These are phyloP conservation scores for Penstemon barbatus DNA, from an alignment of 257 asterid species.

Conservation along the genomic window DNA sequence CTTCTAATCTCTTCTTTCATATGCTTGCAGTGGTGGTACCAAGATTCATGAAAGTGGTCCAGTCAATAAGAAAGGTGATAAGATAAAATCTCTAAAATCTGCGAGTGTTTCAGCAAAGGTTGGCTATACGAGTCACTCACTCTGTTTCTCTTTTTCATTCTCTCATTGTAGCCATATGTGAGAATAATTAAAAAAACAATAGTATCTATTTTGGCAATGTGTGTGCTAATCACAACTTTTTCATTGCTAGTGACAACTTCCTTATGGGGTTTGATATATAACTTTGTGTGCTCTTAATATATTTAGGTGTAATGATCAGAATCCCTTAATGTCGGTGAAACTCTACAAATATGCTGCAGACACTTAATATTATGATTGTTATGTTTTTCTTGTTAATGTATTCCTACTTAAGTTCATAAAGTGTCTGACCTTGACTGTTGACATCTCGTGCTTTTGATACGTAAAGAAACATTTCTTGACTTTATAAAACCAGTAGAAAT, in stretches of 20 bases:
- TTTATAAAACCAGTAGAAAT: slow-evolving; percentile 6
- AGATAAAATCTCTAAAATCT: slow-evolving; percentile 56
- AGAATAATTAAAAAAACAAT: background rate
- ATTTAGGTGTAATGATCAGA: slow-evolving; percentile 20
- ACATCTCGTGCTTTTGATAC: background rate
- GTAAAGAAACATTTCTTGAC: background rate
- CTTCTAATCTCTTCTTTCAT: slow-evolving; percentile 7
- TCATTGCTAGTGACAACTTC: slow-evolving; percentile 5
- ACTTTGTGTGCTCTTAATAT: background rate
- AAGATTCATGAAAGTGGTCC: slow-evolving; percentile 37
- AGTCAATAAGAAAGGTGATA: slow-evolving; percentile 39
- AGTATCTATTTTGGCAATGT: slow-evolving; percentile 4
- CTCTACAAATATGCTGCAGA: slow-evolving; percentile 6
- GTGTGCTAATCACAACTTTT: slow-evolving; percentile 11
- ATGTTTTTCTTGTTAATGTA: no score
- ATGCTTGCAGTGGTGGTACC: slow-evolving; percentile 53
- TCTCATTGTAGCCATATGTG: background rate
- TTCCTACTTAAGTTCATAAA: no score
- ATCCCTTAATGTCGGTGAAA: background rate
- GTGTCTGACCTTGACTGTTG: background rate
- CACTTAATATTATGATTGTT: no score
- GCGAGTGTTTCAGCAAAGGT: slow-evolving; percentile 64
- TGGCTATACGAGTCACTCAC: slow-evolving; percentile 20
- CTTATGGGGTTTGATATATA: slow-evolving; percentile 2
- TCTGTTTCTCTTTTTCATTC: slow-evolving; percentile 13